Evolutionary conservation across 768 basidiomycete species (phyloP).

Genomic region (Suillus occidentalis): DNA sequence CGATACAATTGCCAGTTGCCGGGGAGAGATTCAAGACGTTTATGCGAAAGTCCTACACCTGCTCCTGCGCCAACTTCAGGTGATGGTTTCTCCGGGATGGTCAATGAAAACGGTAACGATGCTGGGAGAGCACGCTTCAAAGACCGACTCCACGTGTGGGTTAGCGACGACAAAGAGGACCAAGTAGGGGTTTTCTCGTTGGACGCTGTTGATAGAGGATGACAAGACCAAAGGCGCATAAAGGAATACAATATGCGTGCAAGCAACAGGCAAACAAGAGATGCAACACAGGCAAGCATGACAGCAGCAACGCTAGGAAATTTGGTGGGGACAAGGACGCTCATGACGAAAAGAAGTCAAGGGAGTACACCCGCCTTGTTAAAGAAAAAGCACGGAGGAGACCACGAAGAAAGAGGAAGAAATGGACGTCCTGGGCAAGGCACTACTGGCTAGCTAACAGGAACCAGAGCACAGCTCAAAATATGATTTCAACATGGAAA

Average conservation of each 20-base stretch:
- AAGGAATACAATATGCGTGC: constrained; percentile 30
- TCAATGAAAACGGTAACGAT: constrained; percentile 28
- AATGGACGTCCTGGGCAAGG: constrained; percentile 12
- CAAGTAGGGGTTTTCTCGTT: constrained; percentile 18
- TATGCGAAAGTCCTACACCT: constrained; percentile 10
- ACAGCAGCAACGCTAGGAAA: constrained; percentile 29
- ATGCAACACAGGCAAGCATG: constrained; percentile 32
- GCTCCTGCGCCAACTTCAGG: constrained; percentile 12
- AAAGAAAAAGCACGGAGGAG: constrained; percentile 21
- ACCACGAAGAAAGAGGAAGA: constrained; percentile 9
- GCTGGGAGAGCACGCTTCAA: constrained; percentile 26
- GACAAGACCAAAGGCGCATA: constrained; percentile 29
- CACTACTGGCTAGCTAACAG: constrained; percentile 13
- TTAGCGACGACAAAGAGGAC: not conserved
- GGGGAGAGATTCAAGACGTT: constrained; percentile 17
- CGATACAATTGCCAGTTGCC: constrained; percentile 23
- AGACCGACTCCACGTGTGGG: constrained; percentile 19
- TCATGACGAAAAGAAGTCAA: constrained; percentile 19
- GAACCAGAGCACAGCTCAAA: constrained; percentile 19
- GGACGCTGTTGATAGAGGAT: constrained; percentile 12
- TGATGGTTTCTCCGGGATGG: constrained; percentile 22
- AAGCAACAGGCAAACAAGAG: constrained; percentile 28
- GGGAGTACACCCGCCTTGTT: constrained; percentile 17
- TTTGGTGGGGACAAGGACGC: constrained; percentile 32
- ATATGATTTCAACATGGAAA: not conserved